Evolutionary conservation across 108 stramenopile species (phyloP).

Genomic region (Nitzschia palea): DNA sequence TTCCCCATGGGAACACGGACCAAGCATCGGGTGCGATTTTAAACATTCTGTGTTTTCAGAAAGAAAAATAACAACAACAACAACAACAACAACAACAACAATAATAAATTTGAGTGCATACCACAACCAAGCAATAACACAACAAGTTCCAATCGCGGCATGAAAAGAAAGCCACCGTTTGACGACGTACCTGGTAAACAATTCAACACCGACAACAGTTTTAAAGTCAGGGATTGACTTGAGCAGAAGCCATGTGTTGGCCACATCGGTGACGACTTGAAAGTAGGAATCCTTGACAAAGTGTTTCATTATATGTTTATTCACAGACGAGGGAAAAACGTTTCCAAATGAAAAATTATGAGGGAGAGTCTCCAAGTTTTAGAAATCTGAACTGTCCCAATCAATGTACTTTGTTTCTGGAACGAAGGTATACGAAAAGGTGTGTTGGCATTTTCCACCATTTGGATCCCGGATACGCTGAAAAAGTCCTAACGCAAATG

Average conservation of each 20-base stretch:
- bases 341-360: too few relatives aligned
- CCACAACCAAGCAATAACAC: too few relatives aligned
- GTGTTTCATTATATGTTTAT: slow-evolving; percentile 7
- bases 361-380: too few relatives aligned
- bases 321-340: too few relatives aligned
- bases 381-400: too few relatives aligned
- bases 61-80: background rate
- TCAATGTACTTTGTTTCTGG: too few relatives aligned
- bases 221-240: slow-evolving; percentile 4
- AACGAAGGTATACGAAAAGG: too few relatives aligned
- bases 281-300: slow-evolving; percentile 13
- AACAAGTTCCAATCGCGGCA: background rate
- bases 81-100: too few relatives aligned
- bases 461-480: too few relatives aligned
- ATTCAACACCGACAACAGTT: slow-evolving; percentile 1
- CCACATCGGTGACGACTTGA: slow-evolving; percentile 15
- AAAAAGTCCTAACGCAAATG: too few relatives aligned
- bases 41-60: slow-evolving; percentile 19
- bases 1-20: background rate
- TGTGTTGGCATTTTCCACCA: too few relatives aligned
- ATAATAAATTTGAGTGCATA: too few relatives aligned
- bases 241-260: background rate
- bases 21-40: slow-evolving; percentile 18
- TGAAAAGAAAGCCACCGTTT: background rate
- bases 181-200: slow-evolving; percentile 9